Percentiles rank a stretch among this genome's conserved stretches.
Conservation (phyloP, 1,284 basidiomycete species). For the Sphaerobolus stellatus region DNA sequence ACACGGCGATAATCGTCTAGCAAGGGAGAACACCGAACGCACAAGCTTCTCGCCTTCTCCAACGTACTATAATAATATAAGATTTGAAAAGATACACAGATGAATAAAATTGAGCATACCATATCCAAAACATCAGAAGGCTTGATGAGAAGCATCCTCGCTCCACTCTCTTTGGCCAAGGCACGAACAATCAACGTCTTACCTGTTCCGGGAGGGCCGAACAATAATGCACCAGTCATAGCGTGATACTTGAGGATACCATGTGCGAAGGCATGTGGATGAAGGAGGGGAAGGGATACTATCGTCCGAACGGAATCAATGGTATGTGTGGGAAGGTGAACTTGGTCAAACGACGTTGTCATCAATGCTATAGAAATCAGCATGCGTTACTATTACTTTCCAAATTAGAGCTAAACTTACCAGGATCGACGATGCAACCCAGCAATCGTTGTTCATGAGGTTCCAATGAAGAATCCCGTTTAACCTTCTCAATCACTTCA, state of each 20-base stretch:
- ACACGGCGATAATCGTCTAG: slow-evolving; percentile 84
- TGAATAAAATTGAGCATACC: slow-evolving; percentile 41
- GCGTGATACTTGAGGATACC: slow-evolving; percentile 90
- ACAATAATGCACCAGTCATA: slow-evolving; percentile 85
- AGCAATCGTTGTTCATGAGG: slow-evolving; percentile 75
- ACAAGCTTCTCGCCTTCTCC: slow-evolving; percentile 96
- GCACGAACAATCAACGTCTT: slow-evolving; percentile 90
- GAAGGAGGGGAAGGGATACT: slow-evolving; percentile 87
- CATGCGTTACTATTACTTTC: slow-evolving; percentile 13
- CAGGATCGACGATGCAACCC: slow-evolving; percentile 80
- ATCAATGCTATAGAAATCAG: slow-evolving; percentile 51
- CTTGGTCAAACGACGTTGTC: slow-evolving; percentile 81
- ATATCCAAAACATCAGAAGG: slow-evolving; percentile 89
- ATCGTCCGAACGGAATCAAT: slow-evolving; percentile 88
- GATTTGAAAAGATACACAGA: slow-evolving; percentile 12
- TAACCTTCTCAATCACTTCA: slow-evolving; percentile 72
- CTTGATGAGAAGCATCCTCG: slow-evolving; percentile 82
- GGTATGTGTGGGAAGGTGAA: slow-evolving; percentile 83
- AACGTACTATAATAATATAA: slow-evolving; percentile 63
- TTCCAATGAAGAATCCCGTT: slow-evolving; percentile 71
- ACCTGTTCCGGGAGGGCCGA: slow-evolving; percentile 90
- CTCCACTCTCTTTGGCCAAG: slow-evolving; percentile 87
- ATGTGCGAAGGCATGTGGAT: slow-evolving; percentile 86
- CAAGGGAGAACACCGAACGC: slow-evolving; percentile 86
- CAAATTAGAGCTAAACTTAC: slow-evolving; percentile 39